Evolutionary conservation across 208 protist genomes (phyloP), one percentile per base, ranked within the genome.

Genomic region (Acanthamoeba sp.): DNA sequence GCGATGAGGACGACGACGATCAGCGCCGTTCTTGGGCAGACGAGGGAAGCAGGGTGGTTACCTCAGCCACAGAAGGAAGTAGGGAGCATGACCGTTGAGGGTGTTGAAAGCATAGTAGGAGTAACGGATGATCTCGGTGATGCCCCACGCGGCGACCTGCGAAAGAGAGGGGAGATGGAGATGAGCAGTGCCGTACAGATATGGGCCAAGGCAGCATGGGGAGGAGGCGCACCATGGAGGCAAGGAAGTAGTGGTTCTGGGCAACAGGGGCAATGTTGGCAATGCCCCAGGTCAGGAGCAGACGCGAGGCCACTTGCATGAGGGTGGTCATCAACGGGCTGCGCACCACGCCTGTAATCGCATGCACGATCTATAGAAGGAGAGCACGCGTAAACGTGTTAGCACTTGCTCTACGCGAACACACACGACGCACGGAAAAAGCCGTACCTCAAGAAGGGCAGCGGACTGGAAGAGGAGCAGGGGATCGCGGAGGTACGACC

Each of bases 31-130:
- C 12, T 50, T 10, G 45, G 18, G 2, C 55, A 50, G 45, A 1
- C 45, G 45, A 50, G 18, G 18, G 14, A 22, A 62, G 55, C 18
- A 5, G 55, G 12, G 18, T 18, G 27, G 32, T 57, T 93, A 94
- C 93, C 93, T 88, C 34, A 96, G 76, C 95, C 95, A 96, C 45
- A 91, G 85, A 0, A 96, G 69, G 36, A 96, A 66, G 29, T 94
- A 94, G 32, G 95, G 92, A 18, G 80, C 91, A 0, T 55, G n/a
- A 3, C 93, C 82, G 64, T 32, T 73, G 29, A 93, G 32, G 18
- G 94, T 40, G 38, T 91, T 85, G n/a, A 96, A 82, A 32, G 69
- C 95, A 50, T 96, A 96, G 85, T 94, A 96, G 18, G 57, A 42
- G 50, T 96, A 96, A 66, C 95, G 55, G 62, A 96, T 76, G 36